Conservation (phyloP, 768 basidiomycete species). For the Phaffia tasmanica region DNA sequence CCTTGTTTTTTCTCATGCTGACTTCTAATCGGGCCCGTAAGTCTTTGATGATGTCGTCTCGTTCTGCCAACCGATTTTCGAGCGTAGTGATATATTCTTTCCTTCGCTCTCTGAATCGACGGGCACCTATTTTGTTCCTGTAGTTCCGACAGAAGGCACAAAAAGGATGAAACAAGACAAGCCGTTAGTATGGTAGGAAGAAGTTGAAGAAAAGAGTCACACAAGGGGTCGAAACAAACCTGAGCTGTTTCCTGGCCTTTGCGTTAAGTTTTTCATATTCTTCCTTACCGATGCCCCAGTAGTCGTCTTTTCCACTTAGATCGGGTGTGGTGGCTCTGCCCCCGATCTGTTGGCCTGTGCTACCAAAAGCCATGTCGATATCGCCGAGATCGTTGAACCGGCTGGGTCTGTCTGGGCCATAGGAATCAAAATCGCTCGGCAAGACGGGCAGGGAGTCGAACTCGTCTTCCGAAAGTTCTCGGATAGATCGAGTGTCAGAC, state of each 20-base stretch:
- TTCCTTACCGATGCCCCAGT: slow-evolving; percentile 18
- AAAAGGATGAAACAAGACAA: neutral
- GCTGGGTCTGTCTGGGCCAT: slow-evolving; percentile 3
- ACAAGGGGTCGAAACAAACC: neutral
- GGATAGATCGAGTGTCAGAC: too few species aligned
- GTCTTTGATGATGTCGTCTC: slow-evolving; percentile 12
- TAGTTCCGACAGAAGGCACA: neutral
- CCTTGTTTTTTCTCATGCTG: neutral
- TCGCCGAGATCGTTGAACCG: slow-evolving; percentile 9
- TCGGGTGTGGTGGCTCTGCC: slow-evolving; percentile 10
- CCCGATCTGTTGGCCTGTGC: slow-evolving; percentile 1
- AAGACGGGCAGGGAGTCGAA: slow-evolving; percentile 5
- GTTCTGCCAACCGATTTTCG: slow-evolving; percentile 8
- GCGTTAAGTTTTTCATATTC: slow-evolving; percentile 6
- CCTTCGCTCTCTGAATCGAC: slow-evolving; percentile 17
- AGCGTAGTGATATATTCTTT: slow-evolving; percentile 20
- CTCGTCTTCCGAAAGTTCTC: neutral
- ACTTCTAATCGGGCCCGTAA: neutral
- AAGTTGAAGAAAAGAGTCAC: neutral
- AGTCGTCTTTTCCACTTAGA: slow-evolving; percentile 13
- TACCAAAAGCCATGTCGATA: neutral
- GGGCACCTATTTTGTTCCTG: slow-evolving; percentile 23
- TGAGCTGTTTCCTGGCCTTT: slow-evolving; percentile 17
- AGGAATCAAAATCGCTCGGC: slow-evolving; percentile 5
- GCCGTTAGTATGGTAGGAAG: neutral